Base-by-base conservation (phyloP, 768 basidiomycete species). In the Mycena latifolia region DNA sequence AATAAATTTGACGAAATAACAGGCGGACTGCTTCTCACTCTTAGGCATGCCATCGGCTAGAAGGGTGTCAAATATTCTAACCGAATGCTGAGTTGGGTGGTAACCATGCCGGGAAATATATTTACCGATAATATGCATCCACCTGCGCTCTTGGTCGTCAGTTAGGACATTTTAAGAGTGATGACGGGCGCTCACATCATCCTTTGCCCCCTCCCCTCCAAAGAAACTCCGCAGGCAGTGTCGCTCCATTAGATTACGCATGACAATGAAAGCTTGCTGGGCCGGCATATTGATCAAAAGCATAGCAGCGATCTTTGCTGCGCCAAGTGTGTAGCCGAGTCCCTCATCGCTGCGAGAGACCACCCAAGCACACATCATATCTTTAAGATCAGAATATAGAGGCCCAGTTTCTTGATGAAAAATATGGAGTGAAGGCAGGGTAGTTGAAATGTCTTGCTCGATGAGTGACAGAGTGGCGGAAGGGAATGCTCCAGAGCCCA, bases 31-130 rank as follows among this genome's bases (percentile, higher is more conserved):
- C 50, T 25, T 35, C 88, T 74, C 72, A 96, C 94, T 90, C 79
- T 95, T 95, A 1, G 95, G 95, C 94, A 97, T 95, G 29, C 90
- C 89, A 76, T 97, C 95, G 20, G 95, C 95, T 31, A 96, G 84
- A 25, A 96, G 76, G 0, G 95, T 96, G 74, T 96, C 95, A 69
- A 97, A 97, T 73, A 96, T 95, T 72, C 94, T 95, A 17, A 50
- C 31, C 65, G 60, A 18, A 47, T 37, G 17, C 33, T 50, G 22
- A 62, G 59, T 22, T 14, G 25, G 8, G 33, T 14, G 48, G 27
- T 33, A n/a, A 14, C 1, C 3, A 29, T 22, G 52, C n/a, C 9
- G 33, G 46, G 24, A 20, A 67, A 39, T 39, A 17, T 51, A 47
- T 47, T 74, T 72, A 94, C 93, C 95, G 88, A 79, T 94, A 95